Conservation (phyloP, 192 early-diverging fungal genomes). For the Glomus cerebriforme region DNA sequence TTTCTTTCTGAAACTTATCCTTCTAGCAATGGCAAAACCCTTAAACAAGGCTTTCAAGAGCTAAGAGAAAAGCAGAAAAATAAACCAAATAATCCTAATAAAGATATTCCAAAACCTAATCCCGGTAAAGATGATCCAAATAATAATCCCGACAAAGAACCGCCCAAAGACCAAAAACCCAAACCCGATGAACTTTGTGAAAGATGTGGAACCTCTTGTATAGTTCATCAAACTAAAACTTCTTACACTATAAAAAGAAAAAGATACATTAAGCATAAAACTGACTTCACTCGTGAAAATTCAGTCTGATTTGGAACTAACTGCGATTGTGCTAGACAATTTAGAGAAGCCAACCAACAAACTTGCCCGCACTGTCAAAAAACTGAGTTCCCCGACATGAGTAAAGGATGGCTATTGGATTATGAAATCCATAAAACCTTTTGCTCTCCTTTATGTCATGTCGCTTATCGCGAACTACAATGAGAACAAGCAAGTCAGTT, state of each 20-base stretch:
- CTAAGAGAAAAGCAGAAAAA: no score
- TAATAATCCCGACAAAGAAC: neutral
- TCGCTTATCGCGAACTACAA: neutral
- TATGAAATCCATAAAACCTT: neutral
- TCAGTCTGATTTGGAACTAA: neutral
- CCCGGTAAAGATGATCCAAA: no score
- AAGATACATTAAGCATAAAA: constrained; percentile 7
- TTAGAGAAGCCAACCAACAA: neutral
- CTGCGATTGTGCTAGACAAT: neutral
- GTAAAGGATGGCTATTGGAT: neutral
- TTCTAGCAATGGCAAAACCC: no score
- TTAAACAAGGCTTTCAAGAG: no score
- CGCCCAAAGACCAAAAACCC: neutral
- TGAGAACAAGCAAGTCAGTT: neutral
- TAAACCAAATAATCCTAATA: no score
- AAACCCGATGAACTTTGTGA: neutral
- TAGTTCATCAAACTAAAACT: neutral
- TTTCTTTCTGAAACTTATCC: no score
- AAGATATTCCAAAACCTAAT: no score
- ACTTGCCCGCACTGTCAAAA: neutral
- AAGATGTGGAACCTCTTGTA: neutral
- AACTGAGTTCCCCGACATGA: neutral
- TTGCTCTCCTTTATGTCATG: constrained; percentile 12
- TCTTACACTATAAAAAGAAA: neutral
- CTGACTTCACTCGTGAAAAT: neutral